A percentile compares a stretch with the other conserved stretches of the same genome.
phyloP scores from a whole-genome alignment of 208 protist species.

The Leishmania mexicana region DNA sequence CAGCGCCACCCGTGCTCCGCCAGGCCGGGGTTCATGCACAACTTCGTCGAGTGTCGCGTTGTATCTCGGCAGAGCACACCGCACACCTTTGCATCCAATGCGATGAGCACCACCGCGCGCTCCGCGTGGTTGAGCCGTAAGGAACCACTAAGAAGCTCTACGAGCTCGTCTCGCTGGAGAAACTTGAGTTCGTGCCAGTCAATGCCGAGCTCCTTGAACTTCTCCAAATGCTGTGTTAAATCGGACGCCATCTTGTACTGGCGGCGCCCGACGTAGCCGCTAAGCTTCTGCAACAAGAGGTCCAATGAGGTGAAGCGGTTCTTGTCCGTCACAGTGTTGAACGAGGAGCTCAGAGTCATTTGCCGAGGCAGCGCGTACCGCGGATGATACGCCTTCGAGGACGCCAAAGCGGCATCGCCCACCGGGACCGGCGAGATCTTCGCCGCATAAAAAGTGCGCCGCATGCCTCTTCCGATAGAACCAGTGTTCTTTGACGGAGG shows the following conservation, averaged over 20 bases:
- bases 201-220: slow-evolving; percentile 63
- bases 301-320: slow-evolving; percentile 83
- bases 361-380: slow-evolving; percentile 64
- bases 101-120: slow-evolving; percentile 61
- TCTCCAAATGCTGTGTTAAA: slow-evolving; percentile 41
- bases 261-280: slow-evolving; percentile 72
- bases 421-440: slow-evolving; percentile 65
- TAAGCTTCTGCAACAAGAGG: slow-evolving; percentile 73
- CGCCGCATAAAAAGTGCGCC: background rate
- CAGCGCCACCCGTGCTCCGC: slow-evolving; percentile 87
- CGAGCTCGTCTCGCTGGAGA: slow-evolving; percentile 59
- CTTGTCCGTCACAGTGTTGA: slow-evolving; percentile 74
- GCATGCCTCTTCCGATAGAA: background rate
- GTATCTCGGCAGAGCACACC: slow-evolving; percentile 74
- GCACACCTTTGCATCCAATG: slow-evolving; percentile 76
- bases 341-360: slow-evolving; percentile 65
- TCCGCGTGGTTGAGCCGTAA: slow-evolving; percentile 55
- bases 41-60: slow-evolving; percentile 63
- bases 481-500: background rate
- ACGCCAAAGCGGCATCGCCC: slow-evolving; percentile 38
- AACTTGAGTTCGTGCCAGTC: slow-evolving; percentile 92
- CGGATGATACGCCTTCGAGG: slow-evolving; percentile 48
- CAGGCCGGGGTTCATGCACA: slow-evolving; percentile 74
- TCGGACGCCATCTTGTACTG: slow-evolving; percentile 88
- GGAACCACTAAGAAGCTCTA: slow-evolving; percentile 51